Evolutionary conservation across 306 rosid species (phyloP), one percentile per base, ranked within the genome.

Genomic region (Prunus mira): DNA sequence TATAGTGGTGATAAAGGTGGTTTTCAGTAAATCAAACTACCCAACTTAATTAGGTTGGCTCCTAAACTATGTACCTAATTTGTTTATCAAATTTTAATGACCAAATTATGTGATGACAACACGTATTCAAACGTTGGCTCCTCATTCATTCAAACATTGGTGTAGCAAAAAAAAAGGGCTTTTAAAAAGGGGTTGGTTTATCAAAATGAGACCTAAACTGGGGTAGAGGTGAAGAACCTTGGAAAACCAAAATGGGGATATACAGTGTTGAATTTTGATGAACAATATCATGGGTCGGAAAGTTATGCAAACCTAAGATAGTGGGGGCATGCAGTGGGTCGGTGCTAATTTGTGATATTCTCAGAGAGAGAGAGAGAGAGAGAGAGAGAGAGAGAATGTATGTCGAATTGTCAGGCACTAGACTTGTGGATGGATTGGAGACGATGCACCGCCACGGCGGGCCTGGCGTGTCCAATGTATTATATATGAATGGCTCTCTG

Each of bases 341-440:
- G 45, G 77, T 73, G 77, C 20, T 28, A 28, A 63, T 38, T 43
- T 15, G 75, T 56, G 74, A 76, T 41, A 76, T 56, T 45, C 50
- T 63, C 0, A 32, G 5, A 30, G 32, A 30, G 41, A 34, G 41
- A 5, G 38, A 32, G 34, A 32, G 34, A 32, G 34, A 32, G 41
- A 32, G 43, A 38, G 43, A 34, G 43, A 38, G 9, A 7, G 41
- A 12, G 63, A 62, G 69, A 18, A 47, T 68, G 1, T 19, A 57
- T 43, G 58, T 76, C 18, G 5, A 69, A 52, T 30, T 30, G 51
- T 56, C 17, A 72, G 51, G n/a, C 74, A n/a, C 19, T 70, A 0
- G 22, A 70, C 19, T 25, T 11, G 25, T 51, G 0, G 20, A 18
- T 25, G 66, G 71, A 65, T 18, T 38, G 56, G 60, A 38, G 67